Evolutionary conservation across 192 early-diverging fungal genomes (phyloP).

Genomic region (Kappamyces sp.): DNA sequence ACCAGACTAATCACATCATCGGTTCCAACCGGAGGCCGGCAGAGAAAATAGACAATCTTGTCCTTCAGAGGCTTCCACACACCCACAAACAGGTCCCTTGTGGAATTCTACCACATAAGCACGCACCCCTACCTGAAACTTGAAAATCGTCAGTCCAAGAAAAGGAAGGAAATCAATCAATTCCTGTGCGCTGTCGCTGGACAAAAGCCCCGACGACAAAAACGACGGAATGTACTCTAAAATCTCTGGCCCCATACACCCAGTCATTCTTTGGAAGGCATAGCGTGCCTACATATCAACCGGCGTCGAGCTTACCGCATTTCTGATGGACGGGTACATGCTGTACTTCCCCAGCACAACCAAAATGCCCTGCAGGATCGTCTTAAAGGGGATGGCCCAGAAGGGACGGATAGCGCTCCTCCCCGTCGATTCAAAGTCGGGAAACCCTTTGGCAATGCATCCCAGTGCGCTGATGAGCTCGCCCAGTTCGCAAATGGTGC

Average conservation of each 20-base stretch:
- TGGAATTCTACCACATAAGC: conserved; percentile 18
- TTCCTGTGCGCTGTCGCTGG: conserved; percentile 70
- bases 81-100: too few relatives aligned
- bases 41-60: conserved; percentile 78
- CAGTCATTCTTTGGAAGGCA: conserved; percentile 82
- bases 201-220: conserved; percentile 66
- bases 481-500: conserved; percentile 4
- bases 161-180: conserved; percentile 81
- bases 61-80: conserved; percentile 63
- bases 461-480: conserved; percentile 8
- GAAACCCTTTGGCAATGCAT: background rate
- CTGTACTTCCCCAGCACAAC: conserved; percentile 1
- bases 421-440: background rate
- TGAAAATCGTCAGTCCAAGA: conserved; percentile 76
- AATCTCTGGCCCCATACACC: conserved; percentile 75
- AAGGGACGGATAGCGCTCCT: background rate
- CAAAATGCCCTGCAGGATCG: conserved; percentile 1
- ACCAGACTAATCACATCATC: conserved; percentile 75
- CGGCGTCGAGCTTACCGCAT: conserved; percentile 26
- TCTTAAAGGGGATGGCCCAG: background rate
- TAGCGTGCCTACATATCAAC: conserved; percentile 18
- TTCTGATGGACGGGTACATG: conserved; percentile 31
- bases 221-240: conserved; percentile 74
- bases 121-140: conserved; percentile 69
- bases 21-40: conserved; percentile 76